A percentile compares a stretch with the other conserved stretches of the same genome.
Evolutionary conservation across 176 grass and related monocot species (phyloP).

Genomic region (Echinochloa phyllopogon): DNA sequence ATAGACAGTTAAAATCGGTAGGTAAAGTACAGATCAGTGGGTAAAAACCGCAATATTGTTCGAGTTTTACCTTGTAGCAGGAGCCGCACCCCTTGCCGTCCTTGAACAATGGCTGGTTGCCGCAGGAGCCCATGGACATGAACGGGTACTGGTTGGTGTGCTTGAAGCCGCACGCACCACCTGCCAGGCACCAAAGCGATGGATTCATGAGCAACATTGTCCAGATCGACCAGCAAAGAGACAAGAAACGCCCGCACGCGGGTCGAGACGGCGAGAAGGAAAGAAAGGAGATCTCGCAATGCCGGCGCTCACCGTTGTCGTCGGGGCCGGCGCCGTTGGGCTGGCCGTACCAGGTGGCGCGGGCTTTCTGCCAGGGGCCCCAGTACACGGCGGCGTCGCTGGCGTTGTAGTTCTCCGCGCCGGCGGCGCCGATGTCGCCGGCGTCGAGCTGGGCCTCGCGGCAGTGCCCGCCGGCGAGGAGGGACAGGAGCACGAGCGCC

Average conservation of each 20-base stretch:
- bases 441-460: conserved; percentile 36
- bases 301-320: conserved; percentile 66
- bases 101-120: conserved; percentile 85
- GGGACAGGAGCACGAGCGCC: conserved; percentile 28
- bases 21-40: background rate
- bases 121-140: conserved; percentile 75
- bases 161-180: conserved; percentile 90
- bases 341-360: conserved; percentile 91
- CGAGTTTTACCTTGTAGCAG: conserved; percentile 65
- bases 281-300: background rate
- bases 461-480: conserved; percentile 38
- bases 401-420: conserved; percentile 27
- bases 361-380: conserved; percentile 58
- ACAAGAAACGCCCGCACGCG: background rate
- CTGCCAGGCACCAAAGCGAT: background rate
- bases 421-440: background rate
- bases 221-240: background rate
- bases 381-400: conserved; percentile 47
- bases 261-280: background rate
- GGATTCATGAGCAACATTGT: conserved; percentile 44
- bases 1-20: too few species aligned
- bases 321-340: conserved; percentile 77
- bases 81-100: conserved; percentile 85
- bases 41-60: background rate
- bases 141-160: conserved; percentile 74